Conservation (phyloP, 2,329 filamentous ascomycete genomes). For the Ceratocystis colombiana region DNA sequence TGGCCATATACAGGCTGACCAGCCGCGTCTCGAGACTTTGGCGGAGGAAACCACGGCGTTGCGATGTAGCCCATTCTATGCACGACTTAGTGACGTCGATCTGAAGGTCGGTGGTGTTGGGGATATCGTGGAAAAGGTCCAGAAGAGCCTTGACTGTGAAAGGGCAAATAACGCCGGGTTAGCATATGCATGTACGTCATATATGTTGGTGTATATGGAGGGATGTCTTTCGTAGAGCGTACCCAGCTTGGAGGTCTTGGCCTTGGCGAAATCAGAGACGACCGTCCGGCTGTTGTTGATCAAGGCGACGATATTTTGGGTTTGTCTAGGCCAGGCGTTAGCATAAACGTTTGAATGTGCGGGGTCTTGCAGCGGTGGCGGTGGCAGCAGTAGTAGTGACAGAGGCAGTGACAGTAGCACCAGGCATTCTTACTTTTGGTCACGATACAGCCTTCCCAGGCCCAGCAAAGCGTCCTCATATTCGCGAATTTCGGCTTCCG, state of each 20-base stretch:
- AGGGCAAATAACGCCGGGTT: slow-evolving; percentile 15
- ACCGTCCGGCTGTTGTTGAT: slow-evolving; percentile 83
- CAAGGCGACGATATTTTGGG: slow-evolving; percentile 76
- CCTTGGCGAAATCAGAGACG: slow-evolving; percentile 93
- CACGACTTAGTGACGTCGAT: slow-evolving; percentile 94
- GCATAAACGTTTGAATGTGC: background rate
- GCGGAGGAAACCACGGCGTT: slow-evolving; percentile 89
- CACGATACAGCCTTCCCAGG: slow-evolving; percentile 84
- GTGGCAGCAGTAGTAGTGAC: no score
- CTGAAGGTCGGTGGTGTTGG: slow-evolving; percentile 88
- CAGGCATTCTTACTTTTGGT: slow-evolving; percentile 52
- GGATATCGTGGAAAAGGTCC: slow-evolving; percentile 88
- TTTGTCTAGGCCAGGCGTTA: slow-evolving; percentile 45
- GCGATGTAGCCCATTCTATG: slow-evolving; percentile 96
- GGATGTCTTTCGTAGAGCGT: slow-evolving; percentile 33
- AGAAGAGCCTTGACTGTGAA: slow-evolving; percentile 80
- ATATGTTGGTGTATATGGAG: background rate
- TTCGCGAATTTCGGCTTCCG: slow-evolving; percentile 73
- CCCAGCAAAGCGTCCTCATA: slow-evolving; percentile 84
- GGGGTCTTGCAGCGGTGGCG: background rate
- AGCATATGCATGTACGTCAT: slow-evolving; percentile 18
- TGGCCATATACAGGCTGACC: slow-evolving; percentile 88
- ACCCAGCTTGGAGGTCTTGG: slow-evolving; percentile 97
- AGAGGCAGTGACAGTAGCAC: background rate
- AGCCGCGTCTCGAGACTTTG: slow-evolving; percentile 97